Conservation (phyloP, 1,139 yeast species). For the Nakaseomyces kungkrabaensis region DNA sequence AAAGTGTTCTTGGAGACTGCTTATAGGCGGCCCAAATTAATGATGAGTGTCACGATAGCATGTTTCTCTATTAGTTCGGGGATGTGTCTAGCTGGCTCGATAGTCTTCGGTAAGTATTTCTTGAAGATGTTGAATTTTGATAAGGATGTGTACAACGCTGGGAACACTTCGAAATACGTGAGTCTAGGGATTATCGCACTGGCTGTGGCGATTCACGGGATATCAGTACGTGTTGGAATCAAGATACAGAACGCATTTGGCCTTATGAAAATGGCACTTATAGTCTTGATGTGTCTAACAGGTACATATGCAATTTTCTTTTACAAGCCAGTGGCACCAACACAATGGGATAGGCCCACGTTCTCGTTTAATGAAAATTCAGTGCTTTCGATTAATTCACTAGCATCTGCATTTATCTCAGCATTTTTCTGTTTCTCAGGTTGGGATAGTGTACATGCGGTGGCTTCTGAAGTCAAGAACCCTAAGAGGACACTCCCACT, state of each 20-base stretch:
- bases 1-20: constrained; percentile 61
- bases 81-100: constrained; percentile 51
- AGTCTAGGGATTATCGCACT: constrained; percentile 39
- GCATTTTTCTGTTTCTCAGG: constrained; percentile 55
- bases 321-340: constrained; percentile 20
- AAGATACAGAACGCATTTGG: constrained; percentile 50
- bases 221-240: constrained; percentile 45
- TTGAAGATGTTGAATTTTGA: constrained; percentile 41
- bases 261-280: constrained; percentile 39
- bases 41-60: constrained; percentile 51
- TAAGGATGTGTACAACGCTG: constrained; percentile 25
- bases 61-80: constrained; percentile 54
- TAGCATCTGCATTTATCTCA: constrained; percentile 48
- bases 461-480: constrained; percentile 50
- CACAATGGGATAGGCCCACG: constrained; percentile 9
- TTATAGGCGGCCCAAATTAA: constrained; percentile 47
- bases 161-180: constrained; percentile 30
- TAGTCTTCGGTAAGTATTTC: constrained; percentile 63
- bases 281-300: constrained; percentile 39
- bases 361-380: constrained; percentile 22
- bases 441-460: constrained; percentile 56
- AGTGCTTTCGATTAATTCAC: constrained; percentile 35
- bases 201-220: constrained; percentile 43
- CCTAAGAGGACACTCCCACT: constrained; percentile 48
- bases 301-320: constrained; percentile 42